These are phyloP conservation scores for Collybia mongolica DNA, from an alignment of 768 basidiomycete species.

Conservation along the genomic window DNA sequence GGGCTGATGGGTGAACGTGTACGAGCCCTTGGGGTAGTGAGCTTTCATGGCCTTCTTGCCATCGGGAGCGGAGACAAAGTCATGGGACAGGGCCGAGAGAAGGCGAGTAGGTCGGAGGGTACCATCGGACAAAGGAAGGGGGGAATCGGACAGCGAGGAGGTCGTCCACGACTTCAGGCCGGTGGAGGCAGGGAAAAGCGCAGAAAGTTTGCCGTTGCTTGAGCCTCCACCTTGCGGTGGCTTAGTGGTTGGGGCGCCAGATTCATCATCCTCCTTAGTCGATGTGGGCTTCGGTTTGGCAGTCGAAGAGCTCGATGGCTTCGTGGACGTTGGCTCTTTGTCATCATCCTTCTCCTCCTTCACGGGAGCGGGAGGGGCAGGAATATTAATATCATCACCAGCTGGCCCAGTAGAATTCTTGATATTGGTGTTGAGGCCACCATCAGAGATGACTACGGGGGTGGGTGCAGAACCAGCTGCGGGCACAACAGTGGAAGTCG, in stretches of 20 bases:
- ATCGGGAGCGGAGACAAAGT: slow-evolving; percentile 44
- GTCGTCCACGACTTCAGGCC: slow-evolving; percentile 46
- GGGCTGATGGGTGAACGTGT: slow-evolving; percentile 42
- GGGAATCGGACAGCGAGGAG: slow-evolving; percentile 27
- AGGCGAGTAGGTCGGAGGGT: slow-evolving; percentile 43
- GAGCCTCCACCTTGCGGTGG: slow-evolving; percentile 11
- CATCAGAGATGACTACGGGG: not conserved
- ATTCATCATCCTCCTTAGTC: not conserved
- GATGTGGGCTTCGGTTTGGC: slow-evolving; percentile 1
- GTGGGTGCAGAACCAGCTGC: slow-evolving; percentile 3
- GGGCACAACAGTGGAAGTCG: not conserved
- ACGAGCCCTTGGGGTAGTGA: slow-evolving; percentile 56
- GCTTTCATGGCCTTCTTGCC: slow-evolving; percentile 53
- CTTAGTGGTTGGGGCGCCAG: slow-evolving; percentile 6
- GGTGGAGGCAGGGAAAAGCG: slow-evolving; percentile 41
- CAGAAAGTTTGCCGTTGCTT: slow-evolving; percentile 19
- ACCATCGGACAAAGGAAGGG: slow-evolving; percentile 40
- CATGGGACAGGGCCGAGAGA: slow-evolving; percentile 35
- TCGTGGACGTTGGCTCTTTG: slow-evolving; percentile 8
- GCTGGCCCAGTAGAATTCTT: not conserved
- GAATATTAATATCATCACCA: too few relatives aligned
- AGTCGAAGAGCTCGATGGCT: slow-evolving; percentile 1
- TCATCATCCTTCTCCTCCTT: not conserved
- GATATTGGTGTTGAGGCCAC: slow-evolving; percentile 1
- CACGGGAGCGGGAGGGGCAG: too few relatives aligned